These are phyloP conservation scores for Cucurbita maxima DNA, from an alignment of 306 rosid genomes.

Conservation along the genomic window DNA sequence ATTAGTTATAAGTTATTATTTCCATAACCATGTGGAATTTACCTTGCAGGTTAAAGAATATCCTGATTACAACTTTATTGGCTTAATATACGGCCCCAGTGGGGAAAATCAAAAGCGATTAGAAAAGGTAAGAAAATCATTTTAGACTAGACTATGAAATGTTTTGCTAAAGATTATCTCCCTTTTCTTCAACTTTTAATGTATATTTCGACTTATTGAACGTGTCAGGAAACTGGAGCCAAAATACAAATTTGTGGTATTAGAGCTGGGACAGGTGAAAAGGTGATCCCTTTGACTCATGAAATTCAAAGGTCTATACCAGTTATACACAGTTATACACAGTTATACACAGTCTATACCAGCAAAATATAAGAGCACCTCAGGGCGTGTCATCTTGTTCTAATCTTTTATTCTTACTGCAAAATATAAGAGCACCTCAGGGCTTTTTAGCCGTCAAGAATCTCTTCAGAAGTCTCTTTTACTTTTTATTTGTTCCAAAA, in stretches of 20 bases:
- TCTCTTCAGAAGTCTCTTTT: not conserved
- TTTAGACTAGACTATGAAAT: not conserved
- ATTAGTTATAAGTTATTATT: not conserved
- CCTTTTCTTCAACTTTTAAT: not conserved
- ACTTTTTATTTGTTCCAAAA: not conserved
- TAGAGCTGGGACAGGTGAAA: conserved; percentile 49
- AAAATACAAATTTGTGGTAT: conserved; percentile 59
- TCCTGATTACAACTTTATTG: conserved; percentile 65
- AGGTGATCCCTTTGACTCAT: conserved; percentile 26
- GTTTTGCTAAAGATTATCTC: not conserved
- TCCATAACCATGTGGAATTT: conserved; percentile 11
- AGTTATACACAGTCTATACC: not conserved
- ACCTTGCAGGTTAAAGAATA: conserved; percentile 55
- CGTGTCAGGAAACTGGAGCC: conserved; percentile 76
- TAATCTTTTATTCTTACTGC: not conserved
- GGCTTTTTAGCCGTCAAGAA: not conserved
- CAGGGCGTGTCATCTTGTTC: not conserved
- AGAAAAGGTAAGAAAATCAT: conserved; percentile 50
- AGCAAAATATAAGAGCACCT: no score
- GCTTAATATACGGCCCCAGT: conserved; percentile 60
- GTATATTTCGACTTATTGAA: not conserved
- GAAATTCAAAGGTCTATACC: not conserved
- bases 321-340: not conserved
- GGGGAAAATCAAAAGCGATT: conserved; percentile 75
- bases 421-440: no score